Conservation (phyloP, 2,329 filamentous ascomycete species). For the Sporothrix dimorphospora region DNA sequence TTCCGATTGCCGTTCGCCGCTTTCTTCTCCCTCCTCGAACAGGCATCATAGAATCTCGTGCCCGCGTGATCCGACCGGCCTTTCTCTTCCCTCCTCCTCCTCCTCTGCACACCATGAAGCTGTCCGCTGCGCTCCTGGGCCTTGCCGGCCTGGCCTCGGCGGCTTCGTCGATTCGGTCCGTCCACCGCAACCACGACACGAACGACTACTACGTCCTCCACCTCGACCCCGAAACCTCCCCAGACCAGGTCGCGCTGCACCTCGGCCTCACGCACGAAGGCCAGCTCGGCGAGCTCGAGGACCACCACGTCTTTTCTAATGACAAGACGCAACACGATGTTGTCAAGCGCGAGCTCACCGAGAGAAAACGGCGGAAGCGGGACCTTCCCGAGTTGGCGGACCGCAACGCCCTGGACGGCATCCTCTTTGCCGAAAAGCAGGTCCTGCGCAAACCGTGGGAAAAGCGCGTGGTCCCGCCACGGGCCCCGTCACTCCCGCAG, state of each 20-base stretch:
- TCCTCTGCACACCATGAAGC: conserved; percentile 50
- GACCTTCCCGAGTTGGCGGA: conserved; percentile 41
- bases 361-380: conserved; percentile 65
- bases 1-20: not conserved
- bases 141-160: conserved; percentile 55
- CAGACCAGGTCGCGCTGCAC: conserved; percentile 68
- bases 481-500: not conserved
- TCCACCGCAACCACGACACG: conserved; percentile 70
- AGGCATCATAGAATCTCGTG: not conserved
- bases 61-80: not conserved
- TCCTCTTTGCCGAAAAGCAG: conserved; percentile 81
- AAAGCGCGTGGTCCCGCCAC: conserved; percentile 53
- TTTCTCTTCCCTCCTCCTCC: not conserved
- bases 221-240: conserved; percentile 67
- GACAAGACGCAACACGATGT: conserved; percentile 64
- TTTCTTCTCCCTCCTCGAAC: not conserved
- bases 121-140: conserved; percentile 54
- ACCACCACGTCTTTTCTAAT: conserved; percentile 86
- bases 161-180: conserved; percentile 51
- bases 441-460: conserved; percentile 54
- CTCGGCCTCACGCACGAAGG: conserved; percentile 83
- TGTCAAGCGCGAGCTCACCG: conserved; percentile 57
- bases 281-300: conserved; percentile 72
- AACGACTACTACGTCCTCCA: conserved; percentile 95
- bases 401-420: conserved; percentile 67